These are phyloP conservation scores for Talaromyces ruber DNA, from an alignment of 495 filamentous ascomycete genomes.

Conservation along the genomic window DNA sequence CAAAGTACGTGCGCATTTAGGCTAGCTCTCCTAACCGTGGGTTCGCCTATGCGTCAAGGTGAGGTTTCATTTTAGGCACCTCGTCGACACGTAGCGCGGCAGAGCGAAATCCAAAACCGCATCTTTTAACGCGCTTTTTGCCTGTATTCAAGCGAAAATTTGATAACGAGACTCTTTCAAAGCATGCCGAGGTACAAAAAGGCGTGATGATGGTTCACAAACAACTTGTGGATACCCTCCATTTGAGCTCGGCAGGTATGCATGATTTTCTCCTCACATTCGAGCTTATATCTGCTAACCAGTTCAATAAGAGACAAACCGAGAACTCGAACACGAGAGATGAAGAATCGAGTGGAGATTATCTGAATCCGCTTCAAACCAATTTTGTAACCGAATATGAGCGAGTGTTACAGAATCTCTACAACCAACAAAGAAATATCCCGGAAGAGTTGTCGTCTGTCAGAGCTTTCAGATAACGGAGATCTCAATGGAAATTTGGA, in stretches of 20 bases:
- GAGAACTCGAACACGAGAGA: constrained; percentile 7
- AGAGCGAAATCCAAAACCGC: too few relatives aligned
- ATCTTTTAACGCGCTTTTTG: too few relatives aligned
- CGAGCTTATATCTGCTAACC: constrained; percentile 18
- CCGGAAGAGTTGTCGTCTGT: constrained; percentile 17
- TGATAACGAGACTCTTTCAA: constrained; percentile 20
- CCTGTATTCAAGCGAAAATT: constrained; percentile 15
- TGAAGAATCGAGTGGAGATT: constrained; percentile 14
- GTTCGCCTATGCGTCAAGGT: too few relatives aligned
- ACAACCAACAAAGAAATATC: constrained; percentile 14
- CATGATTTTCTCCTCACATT: constrained; percentile 19
- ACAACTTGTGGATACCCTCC: constrained; percentile 44
- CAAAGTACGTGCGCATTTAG: too few relatives aligned
- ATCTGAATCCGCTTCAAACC: too few relatives aligned
- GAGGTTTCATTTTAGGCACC: too few relatives aligned
- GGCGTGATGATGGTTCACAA: constrained; percentile 54
- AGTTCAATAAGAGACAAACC: constrained; percentile 15
- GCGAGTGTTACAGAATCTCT: constrained; percentile 11
- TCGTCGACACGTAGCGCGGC: too few relatives aligned
- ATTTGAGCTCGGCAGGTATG: constrained; percentile 19
- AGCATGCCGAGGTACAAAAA: constrained; percentile 24
- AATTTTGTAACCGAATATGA: constrained; percentile 13
- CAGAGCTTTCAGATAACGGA: constrained; percentile 6
- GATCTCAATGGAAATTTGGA: background rate
- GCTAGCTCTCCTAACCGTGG: too few relatives aligned